Base-by-base conservation (phyloP, 257 asterid genomes). In the Cordia subcordata region DNA sequence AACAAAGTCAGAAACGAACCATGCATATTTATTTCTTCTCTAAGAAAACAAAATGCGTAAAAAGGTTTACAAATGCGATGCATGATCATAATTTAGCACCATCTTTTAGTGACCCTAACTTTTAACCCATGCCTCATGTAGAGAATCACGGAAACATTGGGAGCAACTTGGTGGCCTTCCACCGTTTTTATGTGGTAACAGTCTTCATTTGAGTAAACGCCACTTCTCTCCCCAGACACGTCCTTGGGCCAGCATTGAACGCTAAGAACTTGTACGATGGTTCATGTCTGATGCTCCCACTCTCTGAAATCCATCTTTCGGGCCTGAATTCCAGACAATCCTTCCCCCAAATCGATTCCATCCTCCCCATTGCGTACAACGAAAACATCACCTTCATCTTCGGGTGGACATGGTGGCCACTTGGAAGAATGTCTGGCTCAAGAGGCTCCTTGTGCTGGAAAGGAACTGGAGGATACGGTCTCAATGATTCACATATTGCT, bases 191-290 rank as follows among this genome's bases (percentile, higher is more conserved):
- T 61, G 10, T 53, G 50, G 21, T 75, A 40, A 72, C 80, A 17
- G 73, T 61, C 60, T 83, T 78, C 64, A 80, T 68, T 20, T 76
- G 85, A 59, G 62, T 72, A 53, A 81, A 75, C 23, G 83, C 85
- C 55, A 81, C 82, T 52, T 84, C 91, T 40, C 78, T 84, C 13
- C 91, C 91, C 40, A 84, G 32, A 55, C 91, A 84, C 46, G 85
- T 84, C 68, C 91, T 70, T 13, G 91, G 91, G 0, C 92, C 92
- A 0, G 88, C 92, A 65, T 84, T 84, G 62, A 84, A 84, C 1
- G 85, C 82, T 69, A 79, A 49, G 74, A 81, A 84, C 72, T 81
- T 84, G 32, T 76, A 84, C 1, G 88, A 77, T 3, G 92, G 85
- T 69, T 72, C 85, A 9, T 84, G 72, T 45, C 27, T 78, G 11